Evolutionary conservation across 768 basidiomycete species (phyloP), one percentile per base, ranked within the genome.

Genomic region (Exsudoporus frostii): DNA sequence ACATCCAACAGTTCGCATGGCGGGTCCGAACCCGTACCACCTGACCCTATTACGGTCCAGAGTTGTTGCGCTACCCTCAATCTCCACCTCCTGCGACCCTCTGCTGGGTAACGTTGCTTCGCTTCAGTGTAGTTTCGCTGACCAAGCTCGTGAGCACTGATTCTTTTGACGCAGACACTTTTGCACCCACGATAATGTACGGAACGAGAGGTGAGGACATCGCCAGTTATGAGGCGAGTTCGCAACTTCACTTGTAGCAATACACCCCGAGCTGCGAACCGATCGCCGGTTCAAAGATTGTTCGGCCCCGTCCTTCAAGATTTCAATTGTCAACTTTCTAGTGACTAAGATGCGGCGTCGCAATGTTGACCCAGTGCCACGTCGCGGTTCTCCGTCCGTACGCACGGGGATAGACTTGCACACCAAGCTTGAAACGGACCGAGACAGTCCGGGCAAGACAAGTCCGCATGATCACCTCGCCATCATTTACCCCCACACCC

Each of bases 31-130:
- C 29, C 48, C 27, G 34, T 25, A 14, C 29, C 41, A 58, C 58
- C 48, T 67, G 73, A 59, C 37, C 48, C 53, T 17, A 53, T 55
- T 34, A 48, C 63, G 33, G 49, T 57, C 65, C 83, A 83, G 79
- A 63, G 83, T 76, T 48, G 76, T 66, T 61, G 79, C 14, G 82
- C 73, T 29, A 79, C 73, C 27, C 77, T 78, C 51, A 86, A 65
- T 50, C 74, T 73, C 80, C 79, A 79, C 65, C 68, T 76, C 15
- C 85, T 76, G 47, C 84, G 76, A 19, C 84, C 84, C 60, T 84
- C 79, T 17, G 68, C 62, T 33, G 82, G 80, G 60, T 76, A 71
- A 36, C 63, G 73, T 5, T 65, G 62, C 62, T 80, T 84, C 11
- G 76, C 54, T 15, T 65, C 55, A 13, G 73, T 62, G 54, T 85